Conservation (phyloP, 805 yeast genomes). For the Lachancea kluyveri region DNA sequence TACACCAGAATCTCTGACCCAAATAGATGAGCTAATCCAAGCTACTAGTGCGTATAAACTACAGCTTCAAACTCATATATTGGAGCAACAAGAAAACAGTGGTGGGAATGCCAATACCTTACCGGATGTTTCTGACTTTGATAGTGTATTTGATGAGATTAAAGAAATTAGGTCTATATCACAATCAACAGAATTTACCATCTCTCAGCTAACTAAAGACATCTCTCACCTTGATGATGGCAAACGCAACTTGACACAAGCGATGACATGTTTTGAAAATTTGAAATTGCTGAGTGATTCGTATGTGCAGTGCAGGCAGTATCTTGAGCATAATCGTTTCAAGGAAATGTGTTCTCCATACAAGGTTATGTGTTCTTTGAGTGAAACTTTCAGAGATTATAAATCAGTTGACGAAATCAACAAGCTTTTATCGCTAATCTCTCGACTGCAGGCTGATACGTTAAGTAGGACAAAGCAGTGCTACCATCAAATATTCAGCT, state of each 20-base stretch:
- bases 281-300: conserved; percentile 72
- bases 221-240: conserved; percentile 76
- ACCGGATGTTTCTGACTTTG: conserved; percentile 25
- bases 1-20: conserved; percentile 43
- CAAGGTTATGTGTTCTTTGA: conserved; percentile 28
- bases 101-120: conserved; percentile 19
- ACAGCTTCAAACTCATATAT: conserved; percentile 42
- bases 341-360: conserved; percentile 25
- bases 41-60: conserved; percentile 47
- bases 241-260: conserved; percentile 73
- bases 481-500: conserved; percentile 12
- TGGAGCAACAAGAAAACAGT: conserved; percentile 31
- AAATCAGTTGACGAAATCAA: conserved; percentile 68
- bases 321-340: conserved; percentile 13
- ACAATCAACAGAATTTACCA: conserved; percentile 54
- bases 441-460: conserved; percentile 22
- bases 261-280: conserved; percentile 82
- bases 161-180: conserved; percentile 58
- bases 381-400: conserved; percentile 48
- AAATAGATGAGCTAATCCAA: conserved; percentile 44
- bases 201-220: conserved; percentile 64
- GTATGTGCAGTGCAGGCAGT: conserved; percentile 18
- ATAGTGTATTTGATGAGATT: conserved; percentile 41
- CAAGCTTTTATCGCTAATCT: conserved; percentile 23
- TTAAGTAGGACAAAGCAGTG: conserved; percentile 19